Percentiles rank a stretch among this genome's conserved stretches.
These are phyloP conservation scores for Globisporangium heterothallicum DNA, from an alignment of 352 stramenopile species.

Conservation along the genomic window DNA sequence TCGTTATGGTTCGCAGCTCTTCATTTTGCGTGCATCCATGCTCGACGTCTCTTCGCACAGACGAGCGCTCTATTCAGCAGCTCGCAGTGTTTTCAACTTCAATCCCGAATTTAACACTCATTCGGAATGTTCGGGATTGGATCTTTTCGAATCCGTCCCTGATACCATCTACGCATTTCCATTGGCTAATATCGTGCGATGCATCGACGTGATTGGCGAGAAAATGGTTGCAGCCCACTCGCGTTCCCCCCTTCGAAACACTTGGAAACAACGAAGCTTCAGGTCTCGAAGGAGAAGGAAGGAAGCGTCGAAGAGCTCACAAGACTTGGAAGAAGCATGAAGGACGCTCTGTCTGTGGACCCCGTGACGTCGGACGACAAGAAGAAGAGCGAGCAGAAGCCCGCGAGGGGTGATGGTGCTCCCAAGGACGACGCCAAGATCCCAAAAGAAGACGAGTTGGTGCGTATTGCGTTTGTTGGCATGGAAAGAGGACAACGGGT, in stretches of 20 bases:
- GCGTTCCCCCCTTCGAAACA: constrained; percentile 4
- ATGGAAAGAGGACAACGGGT: neutral
- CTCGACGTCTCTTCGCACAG: constrained; percentile 1
- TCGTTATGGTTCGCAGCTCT: neutral
- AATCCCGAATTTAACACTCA: constrained; percentile 1
- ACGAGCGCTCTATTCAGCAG: neutral
- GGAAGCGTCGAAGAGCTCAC: constrained; percentile 15
- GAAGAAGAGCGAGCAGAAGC: constrained; percentile 24
- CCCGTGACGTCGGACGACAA: constrained; percentile 40
- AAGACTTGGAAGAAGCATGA: constrained; percentile 30
- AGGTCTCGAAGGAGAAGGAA: constrained; percentile 20
- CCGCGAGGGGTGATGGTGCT: constrained; percentile 14
- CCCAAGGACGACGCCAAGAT: constrained; percentile 23
- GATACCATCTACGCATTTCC: neutral
- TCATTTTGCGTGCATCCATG: neutral
- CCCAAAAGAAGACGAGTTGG: constrained; percentile 55
- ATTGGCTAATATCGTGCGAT: constrained; percentile 17
- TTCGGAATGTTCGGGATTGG: constrained; percentile 9
- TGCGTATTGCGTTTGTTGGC: constrained; percentile 21
- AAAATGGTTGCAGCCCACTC: neutral
- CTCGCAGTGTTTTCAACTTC: neutral
- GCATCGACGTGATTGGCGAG: constrained; percentile 12
- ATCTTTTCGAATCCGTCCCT: constrained; percentile 13
- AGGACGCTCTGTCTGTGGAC: constrained; percentile 55
- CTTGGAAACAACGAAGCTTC: neutral